phyloP scores from a whole-genome alignment of 2,329 filamentous ascomycete genomes.

The Lizonia empirigonia region DNA sequence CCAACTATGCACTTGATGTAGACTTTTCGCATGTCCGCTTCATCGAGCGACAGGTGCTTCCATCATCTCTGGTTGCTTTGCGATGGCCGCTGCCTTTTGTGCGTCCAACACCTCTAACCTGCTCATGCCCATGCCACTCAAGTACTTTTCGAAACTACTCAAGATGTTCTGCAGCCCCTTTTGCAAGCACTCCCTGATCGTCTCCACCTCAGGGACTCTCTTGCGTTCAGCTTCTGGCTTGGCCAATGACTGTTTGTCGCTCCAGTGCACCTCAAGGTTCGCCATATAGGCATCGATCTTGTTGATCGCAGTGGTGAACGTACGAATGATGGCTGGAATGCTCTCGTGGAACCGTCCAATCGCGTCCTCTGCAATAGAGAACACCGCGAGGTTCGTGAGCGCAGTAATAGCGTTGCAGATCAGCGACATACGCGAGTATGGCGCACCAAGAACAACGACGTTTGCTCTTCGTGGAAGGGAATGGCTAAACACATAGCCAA shows the following conservation, averaged over 20 bases:
- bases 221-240: constrained; percentile 53
- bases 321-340: constrained; percentile 74
- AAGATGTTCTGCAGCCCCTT: constrained; percentile 70
- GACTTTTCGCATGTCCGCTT: neutral
- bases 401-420: constrained; percentile 65
- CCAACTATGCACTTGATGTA: neutral
- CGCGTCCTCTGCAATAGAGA: constrained; percentile 78
- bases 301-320: constrained; percentile 70
- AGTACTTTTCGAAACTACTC: constrained; percentile 74
- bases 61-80: constrained; percentile 33
- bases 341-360: constrained; percentile 87
- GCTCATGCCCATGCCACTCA: constrained; percentile 70
- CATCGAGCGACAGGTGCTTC: constrained; percentile 7
- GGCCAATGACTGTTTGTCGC: constrained; percentile 66
- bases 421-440: constrained; percentile 64
- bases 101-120: constrained; percentile 72
- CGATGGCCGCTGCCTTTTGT: constrained; percentile 31
- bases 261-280: constrained; percentile 73
- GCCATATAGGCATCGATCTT: constrained; percentile 71
- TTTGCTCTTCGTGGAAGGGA: constrained; percentile 69
- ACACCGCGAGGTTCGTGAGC: constrained; percentile 70
- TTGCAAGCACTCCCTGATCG: constrained; percentile 69
- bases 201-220: constrained; percentile 68
- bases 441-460: constrained; percentile 72
- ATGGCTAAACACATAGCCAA: constrained; percentile 73